phyloP scores from a whole-genome alignment of 495 filamentous ascomycete species.

The Annulohypoxylon maeteangense region DNA sequence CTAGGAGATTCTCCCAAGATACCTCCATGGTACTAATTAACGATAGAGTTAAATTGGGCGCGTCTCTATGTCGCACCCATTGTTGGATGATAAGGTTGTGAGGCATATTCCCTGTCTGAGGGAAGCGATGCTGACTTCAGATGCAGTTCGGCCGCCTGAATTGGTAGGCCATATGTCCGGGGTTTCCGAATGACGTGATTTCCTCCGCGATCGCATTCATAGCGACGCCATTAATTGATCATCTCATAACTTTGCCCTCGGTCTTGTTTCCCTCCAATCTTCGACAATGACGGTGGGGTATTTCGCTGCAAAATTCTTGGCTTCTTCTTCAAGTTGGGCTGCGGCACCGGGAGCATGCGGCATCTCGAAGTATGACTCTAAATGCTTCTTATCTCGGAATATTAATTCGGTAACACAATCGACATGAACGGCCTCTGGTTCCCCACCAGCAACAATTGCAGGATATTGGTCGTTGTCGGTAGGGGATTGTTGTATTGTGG shows the following conservation, averaged over 20 bases:
- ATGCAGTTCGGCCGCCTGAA: background rate
- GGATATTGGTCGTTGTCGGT: conserved; percentile 3
- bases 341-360: conserved; percentile 23
- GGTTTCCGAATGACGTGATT: background rate
- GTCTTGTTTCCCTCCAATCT: conserved; percentile 11
- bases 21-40: background rate
- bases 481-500: background rate
- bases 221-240: background rate
- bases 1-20: background rate
- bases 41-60: background rate
- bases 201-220: background rate
- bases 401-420: conserved; percentile 28
- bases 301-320: conserved; percentile 19
- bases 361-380: conserved; percentile 28
- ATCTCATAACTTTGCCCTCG: conserved; percentile 2
- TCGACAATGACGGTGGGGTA: conserved; percentile 20
- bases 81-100: background rate
- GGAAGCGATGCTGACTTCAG: background rate
- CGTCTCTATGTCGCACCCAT: background rate
- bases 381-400: conserved; percentile 22
- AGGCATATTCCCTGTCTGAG: background rate
- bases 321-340: conserved; percentile 19
- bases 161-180: background rate
- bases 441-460: conserved; percentile 14
- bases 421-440: conserved; percentile 13